These are phyloP conservation scores for Tylopilus cervinicoccineus DNA, from an alignment of 768 basidiomycete genomes.

Conservation along the genomic window DNA sequence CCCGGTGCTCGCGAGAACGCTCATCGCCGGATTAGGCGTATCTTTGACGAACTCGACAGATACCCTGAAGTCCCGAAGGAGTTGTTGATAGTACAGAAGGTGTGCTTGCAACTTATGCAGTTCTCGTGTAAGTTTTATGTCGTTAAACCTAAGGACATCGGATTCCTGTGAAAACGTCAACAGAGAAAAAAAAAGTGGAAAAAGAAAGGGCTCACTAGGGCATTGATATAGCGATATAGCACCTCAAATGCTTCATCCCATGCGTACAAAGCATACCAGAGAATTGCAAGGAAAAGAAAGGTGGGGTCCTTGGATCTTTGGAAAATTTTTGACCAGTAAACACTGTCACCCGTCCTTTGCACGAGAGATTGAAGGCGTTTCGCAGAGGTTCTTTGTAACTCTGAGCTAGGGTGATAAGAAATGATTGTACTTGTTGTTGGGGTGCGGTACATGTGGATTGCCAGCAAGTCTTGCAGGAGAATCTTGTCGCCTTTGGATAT, in stretches of 20 bases:
- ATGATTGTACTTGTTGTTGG: constrained; percentile 22
- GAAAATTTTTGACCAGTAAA: constrained; percentile 34
- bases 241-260: constrained; percentile 60
- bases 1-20: constrained; percentile 16
- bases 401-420: constrained; percentile 29
- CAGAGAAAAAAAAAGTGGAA: too few species aligned
- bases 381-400: constrained; percentile 26
- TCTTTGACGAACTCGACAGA: constrained; percentile 45
- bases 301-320: constrained; percentile 43
- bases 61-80: constrained; percentile 51
- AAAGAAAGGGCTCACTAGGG: constrained; percentile 35
- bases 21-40: constrained; percentile 48
- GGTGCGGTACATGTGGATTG: constrained; percentile 49
- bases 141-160: constrained; percentile 37
- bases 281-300: constrained; percentile 46
- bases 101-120: constrained; percentile 57
- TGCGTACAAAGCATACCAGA: constrained; percentile 60
- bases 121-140: constrained; percentile 47
- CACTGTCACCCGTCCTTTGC: constrained; percentile 29
- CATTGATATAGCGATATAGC: constrained; percentile 47
- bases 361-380: constrained; percentile 27
- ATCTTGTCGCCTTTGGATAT: constrained; percentile 14
- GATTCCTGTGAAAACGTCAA: constrained; percentile 38
- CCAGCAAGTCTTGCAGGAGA: constrained; percentile 43
- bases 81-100: constrained; percentile 50